Evolutionary conservation across 2,329 filamentous ascomycete genomes (phyloP).

Genomic region (Fusarium sp.): DNA sequence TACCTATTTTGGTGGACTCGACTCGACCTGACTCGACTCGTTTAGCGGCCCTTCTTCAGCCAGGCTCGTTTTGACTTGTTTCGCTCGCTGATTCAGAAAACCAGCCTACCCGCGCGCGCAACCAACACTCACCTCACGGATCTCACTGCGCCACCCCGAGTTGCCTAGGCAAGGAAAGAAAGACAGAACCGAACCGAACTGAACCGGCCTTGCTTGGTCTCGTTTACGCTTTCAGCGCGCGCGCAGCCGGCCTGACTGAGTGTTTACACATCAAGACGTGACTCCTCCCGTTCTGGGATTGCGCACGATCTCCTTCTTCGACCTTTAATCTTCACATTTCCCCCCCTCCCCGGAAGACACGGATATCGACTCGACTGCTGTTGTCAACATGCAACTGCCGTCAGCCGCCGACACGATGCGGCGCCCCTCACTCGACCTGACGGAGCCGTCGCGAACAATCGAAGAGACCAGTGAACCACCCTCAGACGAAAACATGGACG

Average conservation of each 20-base stretch:
- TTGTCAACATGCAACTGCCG: constrained; percentile 29
- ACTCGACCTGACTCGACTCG: constrained; percentile 28
- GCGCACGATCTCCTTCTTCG: not conserved
- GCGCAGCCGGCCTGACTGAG: constrained; percentile 7
- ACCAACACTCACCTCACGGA: constrained; percentile 2
- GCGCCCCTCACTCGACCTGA: constrained; percentile 54
- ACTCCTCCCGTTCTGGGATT: constrained; percentile 2
- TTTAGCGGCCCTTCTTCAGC: constrained; percentile 16
- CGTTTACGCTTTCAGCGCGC: constrained; percentile 21
- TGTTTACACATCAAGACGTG: constrained; percentile 5
- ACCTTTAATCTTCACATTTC: not conserved
- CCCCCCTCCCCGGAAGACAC: not conserved
- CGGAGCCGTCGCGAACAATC: constrained; percentile 54
- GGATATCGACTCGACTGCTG: not conserved
- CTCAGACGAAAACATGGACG: constrained; percentile 45
- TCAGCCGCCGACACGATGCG: constrained; percentile 51
- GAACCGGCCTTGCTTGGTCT: not conserved
- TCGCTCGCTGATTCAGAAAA: constrained; percentile 28
- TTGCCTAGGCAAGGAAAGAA: constrained; percentile 13
- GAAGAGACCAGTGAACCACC: constrained; percentile 48
- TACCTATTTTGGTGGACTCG: constrained; percentile 16
- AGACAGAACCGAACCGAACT: not conserved
- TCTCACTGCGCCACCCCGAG: constrained; percentile 33
- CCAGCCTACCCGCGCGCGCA: not conserved
- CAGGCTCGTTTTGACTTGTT: constrained; percentile 19